phyloP scores from a whole-genome alignment of 192 early-diverging fungal genomes.

The Backusella parvicylindrica region DNA sequence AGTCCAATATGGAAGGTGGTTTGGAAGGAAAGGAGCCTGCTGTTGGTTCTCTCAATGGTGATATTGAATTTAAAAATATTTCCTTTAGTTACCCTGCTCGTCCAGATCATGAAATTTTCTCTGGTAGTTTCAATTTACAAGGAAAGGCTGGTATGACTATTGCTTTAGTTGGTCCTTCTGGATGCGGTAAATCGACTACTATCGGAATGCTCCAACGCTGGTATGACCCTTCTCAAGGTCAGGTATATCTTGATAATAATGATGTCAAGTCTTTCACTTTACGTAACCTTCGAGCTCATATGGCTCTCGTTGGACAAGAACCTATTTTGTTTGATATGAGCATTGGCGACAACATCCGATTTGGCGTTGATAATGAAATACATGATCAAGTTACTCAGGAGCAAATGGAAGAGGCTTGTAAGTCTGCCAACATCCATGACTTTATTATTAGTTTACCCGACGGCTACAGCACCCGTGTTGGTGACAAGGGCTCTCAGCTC shows the following conservation, averaged over 20 bases:
- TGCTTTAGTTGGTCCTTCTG: constrained; percentile 84
- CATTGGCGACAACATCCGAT: constrained; percentile 88
- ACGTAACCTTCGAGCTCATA: constrained; percentile 58
- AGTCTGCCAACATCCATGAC: constrained; percentile 54
- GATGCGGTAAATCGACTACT: constrained; percentile 79
- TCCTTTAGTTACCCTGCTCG: constrained; percentile 69
- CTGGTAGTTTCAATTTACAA: constrained; percentile 36
- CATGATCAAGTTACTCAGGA: constrained; percentile 36
- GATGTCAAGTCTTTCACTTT: constrained; percentile 63
- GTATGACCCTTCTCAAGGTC: constrained; percentile 70
- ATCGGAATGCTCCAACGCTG: constrained; percentile 69
- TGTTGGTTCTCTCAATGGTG: constrained; percentile 25
- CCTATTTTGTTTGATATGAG: constrained; percentile 87
- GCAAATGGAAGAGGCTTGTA: constrained; percentile 55
- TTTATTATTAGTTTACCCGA: constrained; percentile 66
- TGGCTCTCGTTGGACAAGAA: constrained; percentile 93
- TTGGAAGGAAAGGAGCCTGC: constrained; percentile 34
- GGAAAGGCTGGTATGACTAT: constrained; percentile 68
- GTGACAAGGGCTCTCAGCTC: constrained; percentile 59
- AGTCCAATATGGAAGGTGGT: constrained; percentile 62
- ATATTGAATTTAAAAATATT: constrained; percentile 35
- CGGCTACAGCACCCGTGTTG: constrained; percentile 62
- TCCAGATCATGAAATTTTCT: constrained; percentile 45
- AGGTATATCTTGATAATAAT: constrained; percentile 55
- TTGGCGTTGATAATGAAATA: constrained; percentile 47